These are phyloP conservation scores for Pichia sp. DNA, from an alignment of 1,139 yeast species.

Conservation along the genomic window DNA sequence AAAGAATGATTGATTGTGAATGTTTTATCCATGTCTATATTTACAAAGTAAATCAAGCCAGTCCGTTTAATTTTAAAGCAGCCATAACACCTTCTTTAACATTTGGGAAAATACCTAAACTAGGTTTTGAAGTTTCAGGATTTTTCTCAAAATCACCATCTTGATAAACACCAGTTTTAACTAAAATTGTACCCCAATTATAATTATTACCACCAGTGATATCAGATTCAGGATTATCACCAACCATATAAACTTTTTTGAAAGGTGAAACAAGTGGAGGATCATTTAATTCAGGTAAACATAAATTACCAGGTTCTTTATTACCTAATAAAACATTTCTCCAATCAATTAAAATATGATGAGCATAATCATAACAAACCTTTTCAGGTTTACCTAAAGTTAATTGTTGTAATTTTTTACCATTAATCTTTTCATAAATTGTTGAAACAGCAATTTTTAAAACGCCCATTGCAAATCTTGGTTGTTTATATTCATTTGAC, in stretches of 20 bases:
- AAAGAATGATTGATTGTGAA: too few species aligned
- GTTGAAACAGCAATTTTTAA: constrained; percentile 61
- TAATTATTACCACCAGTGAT: constrained; percentile 79
- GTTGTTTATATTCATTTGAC: constrained; percentile 77
- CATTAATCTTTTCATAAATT: constrained; percentile 53
- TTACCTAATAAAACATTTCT: constrained; percentile 32
- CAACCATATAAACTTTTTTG: constrained; percentile 76
- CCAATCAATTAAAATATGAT: constrained; percentile 61
- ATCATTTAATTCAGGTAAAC: constrained; percentile 34
- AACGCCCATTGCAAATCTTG: constrained; percentile 93
- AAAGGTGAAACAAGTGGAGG: constrained; percentile 41
- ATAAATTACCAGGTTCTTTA: constrained; percentile 23
- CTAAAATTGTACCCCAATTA: constrained; percentile 84
- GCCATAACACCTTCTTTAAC: constrained; percentile 40
- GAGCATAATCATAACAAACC: constrained; percentile 81
- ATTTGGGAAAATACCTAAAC: constrained; percentile 44
- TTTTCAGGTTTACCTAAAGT: constrained; percentile 81
- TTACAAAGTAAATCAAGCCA: constrained; percentile 9
- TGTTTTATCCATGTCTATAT: too few species aligned
- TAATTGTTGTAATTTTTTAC: constrained; percentile 42
- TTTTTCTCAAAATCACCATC: constrained; percentile 51
- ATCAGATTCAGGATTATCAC: constrained; percentile 92
- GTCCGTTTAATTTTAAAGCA: constrained; percentile 29
- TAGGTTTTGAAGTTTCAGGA: constrained; percentile 35
- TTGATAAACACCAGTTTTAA: constrained; percentile 78